Base-by-base conservation (phyloP, 805 yeast species). In the Cyberlindnera nakhonratchasimensis region DNA sequence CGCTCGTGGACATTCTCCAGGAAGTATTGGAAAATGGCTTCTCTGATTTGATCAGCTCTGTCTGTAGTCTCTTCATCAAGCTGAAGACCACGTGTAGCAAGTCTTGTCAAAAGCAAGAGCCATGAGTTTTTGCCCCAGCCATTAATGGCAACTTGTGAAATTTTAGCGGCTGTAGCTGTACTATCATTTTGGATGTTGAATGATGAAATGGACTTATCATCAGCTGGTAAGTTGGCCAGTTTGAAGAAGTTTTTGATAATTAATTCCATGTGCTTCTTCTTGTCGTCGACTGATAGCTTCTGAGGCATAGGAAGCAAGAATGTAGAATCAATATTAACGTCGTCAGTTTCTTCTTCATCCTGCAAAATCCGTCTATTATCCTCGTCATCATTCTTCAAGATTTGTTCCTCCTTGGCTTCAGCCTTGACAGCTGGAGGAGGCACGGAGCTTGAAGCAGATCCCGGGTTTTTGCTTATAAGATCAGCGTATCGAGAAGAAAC, bases 81-180 rank as follows among this genome's bases (percentile, higher is more conserved):
- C 21, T 50, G 66, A 50, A 86, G 70, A 0, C 97, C 99, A 51
- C 99, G 70, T 0, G 96, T 81, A 0, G 93, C 86, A 34, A 89
- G 63, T 57, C 98, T 70, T 1, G 88, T 77, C 30, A 90, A 67
- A 12, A 91, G 57, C 4, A 81, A 68, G 12, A 87, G 65, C 96
- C 96, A 89, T 2, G 91, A 78, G 48, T 81, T 74, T 37, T 74
- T 78, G 8, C 80, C 74, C 71, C 91, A 75, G 39, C 78, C 79
- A 13, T 47, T 62, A 47, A 57, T 67, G 36, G 64, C 69, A 40
- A 62, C 60, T 46, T 42, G 58, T 18, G 48, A 54, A n/a, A 48
- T 50, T 53, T 50, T 63, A 36, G 47, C 42, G 11, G 54, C 47
- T 36, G 59, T 43, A 22, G 49, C 52, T 40, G 50, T 29, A 21